phyloP scores from a whole-genome alignment of 306 rosid species.

The Cajanus cajan region DNA sequence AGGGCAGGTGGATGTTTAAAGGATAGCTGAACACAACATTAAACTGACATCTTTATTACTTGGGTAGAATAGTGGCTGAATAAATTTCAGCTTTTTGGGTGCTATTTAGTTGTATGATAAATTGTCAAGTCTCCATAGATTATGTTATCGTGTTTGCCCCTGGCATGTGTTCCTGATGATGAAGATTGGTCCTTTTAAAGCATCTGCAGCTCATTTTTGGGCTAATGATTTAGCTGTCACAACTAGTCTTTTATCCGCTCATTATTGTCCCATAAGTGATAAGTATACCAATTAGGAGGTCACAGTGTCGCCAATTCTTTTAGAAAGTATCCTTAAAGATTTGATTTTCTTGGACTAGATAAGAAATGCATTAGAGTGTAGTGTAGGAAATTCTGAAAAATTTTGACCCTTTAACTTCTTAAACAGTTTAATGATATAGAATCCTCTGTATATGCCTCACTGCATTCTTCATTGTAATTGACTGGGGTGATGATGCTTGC shows the following conservation, averaged over 20 bases:
- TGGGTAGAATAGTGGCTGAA: not conserved
- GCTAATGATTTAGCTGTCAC: constrained; percentile 9
- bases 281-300: not conserved
- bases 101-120: constrained; percentile 1
- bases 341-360: not conserved
- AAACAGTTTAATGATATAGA: constrained; percentile 25
- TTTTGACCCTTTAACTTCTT: constrained; percentile 14
- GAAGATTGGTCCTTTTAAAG: constrained; percentile 10
- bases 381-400: constrained; percentile 3
- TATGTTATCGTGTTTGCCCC: not conserved
- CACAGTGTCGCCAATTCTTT: not conserved
- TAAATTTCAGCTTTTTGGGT: not conserved
- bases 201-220: constrained; percentile 4
- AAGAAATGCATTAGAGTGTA: not conserved
- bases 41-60: constrained; percentile 1
- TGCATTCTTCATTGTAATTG: constrained; percentile 32
- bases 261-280: not conserved
- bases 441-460: constrained; percentile 24
- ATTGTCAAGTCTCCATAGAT: not conserved
- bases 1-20: constrained; percentile 21
- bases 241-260: not conserved
- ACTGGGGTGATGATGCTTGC: constrained; percentile 43
- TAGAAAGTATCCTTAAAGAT: not conserved
- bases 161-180: not conserved
- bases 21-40: not conserved